These are phyloP conservation scores for Teratosphaeriaceae sp. DNA, from an alignment of 2,329 filamentous ascomycete species.

Conservation along the genomic window DNA sequence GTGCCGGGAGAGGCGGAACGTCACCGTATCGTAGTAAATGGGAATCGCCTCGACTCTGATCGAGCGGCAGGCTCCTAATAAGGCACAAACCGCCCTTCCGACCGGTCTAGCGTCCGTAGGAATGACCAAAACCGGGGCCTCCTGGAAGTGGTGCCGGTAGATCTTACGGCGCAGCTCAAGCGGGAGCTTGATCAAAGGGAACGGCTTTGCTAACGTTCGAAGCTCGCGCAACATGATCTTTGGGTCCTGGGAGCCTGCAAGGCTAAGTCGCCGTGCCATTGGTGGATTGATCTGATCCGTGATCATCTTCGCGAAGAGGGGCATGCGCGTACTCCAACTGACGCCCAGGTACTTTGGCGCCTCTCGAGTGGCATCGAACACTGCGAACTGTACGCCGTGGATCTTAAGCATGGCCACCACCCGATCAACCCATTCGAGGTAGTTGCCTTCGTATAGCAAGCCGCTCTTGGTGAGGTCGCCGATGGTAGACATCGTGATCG, in stretches of 20 bases:
- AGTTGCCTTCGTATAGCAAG: constrained; percentile 2
- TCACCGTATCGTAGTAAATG: no score
- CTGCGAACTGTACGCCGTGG: neutral
- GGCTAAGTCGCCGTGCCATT: neutral
- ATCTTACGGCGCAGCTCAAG: neutral
- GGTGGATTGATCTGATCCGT: neutral
- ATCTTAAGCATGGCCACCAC: neutral
- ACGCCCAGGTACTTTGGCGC: neutral
- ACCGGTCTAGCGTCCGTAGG: neutral
- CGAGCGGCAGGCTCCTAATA: no score
- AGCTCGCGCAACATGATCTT: neutral
- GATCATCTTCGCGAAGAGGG: neutral
- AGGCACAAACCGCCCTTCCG: no score
- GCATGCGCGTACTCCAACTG: neutral
- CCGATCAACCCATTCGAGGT: neutral
- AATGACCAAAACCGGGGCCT: neutral
- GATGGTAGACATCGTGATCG: neutral
- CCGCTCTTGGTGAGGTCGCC: neutral
- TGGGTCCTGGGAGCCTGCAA: neutral
- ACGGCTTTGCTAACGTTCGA: neutral
- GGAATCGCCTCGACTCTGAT: no score
- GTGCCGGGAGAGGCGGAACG: no score
- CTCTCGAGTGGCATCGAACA: neutral
- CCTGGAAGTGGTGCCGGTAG: neutral
- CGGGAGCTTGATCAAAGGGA: neutral